Evolutionary conservation across 1,139 yeast species (phyloP), one percentile per base, ranked within the genome.

Genomic region (Suhomyces taliae): DNA sequence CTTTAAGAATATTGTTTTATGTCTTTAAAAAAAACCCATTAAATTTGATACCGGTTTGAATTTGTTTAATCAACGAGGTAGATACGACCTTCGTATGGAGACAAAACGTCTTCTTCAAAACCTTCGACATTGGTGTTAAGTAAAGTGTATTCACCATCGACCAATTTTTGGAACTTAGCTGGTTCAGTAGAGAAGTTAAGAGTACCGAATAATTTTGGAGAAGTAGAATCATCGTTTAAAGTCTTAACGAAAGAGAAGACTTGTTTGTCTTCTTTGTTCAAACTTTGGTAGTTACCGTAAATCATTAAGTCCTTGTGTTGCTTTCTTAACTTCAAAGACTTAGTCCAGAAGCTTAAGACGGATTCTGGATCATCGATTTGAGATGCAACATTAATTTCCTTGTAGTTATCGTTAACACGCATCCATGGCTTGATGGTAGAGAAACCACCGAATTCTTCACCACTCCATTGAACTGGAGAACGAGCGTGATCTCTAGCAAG

Each of bases 381-480:
- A 1, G 66, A 56, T 12, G 68, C 74, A 36, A 72, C 84, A 54
- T 82, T 81, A 56, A 78, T 68, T 39, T 72, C 74, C 50, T 62
- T 65, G 62, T 76, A 80, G 55, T 76, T 74, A 47, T 77, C 81
- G 54, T 78, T 77, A 51, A 78, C 76, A 50, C 73, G 66, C 62
- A 76, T 79, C 86, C 87, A 82, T 27, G 86, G 84, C 50, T 64
- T 64, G 31, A 66, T 76, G 2, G 71, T 62, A 11, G 82, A 62
- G 60, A 81, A 81, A 0, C 86, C 85, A 33, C 69, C 82, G 52
- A 71, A 57, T 10, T 58, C 66, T 2, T 70, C 57, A 41, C 59
- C 59, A 50, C 74, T 76, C 86, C 86, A 81, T 58, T 79, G 85
- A 53, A 81, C 78, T 32, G 86, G 86, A 7, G 83, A 71, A 60